A percentile compares a stretch with the other conserved stretches of the same genome.
These are phyloP conservation scores for Eragrostis curvula DNA, from an alignment of 176 grass and related monocot species.

Conservation along the genomic window DNA sequence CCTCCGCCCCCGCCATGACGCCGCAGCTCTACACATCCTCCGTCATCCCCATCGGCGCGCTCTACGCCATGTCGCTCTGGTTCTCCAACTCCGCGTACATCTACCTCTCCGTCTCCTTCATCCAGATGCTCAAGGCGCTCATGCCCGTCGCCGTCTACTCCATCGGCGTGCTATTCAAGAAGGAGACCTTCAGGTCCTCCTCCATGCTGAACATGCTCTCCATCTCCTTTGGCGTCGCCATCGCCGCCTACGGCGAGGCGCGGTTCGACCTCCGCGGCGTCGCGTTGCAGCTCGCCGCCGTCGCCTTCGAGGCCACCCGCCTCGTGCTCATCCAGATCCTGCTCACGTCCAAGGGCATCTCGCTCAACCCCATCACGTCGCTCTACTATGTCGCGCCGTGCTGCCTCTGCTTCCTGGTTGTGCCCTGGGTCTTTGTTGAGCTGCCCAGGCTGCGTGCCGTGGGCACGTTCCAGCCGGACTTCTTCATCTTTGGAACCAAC, in stretches of 20 bases:
- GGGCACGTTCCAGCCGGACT: conserved; percentile 64
- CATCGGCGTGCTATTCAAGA: conserved; percentile 73
- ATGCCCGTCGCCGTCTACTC: conserved; percentile 99
- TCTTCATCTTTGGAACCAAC: conserved; percentile 83
- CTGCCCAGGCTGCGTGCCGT: conserved; percentile 66
- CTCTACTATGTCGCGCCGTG: conserved; percentile 91
- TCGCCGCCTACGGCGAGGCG: conserved; percentile 96
- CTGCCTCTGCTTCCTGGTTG: conserved; percentile 81
- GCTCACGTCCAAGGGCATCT: conserved; percentile 92
- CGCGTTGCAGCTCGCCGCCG: conserved; percentile 79
- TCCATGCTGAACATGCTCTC: conserved; percentile 97
- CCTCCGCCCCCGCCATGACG: conserved; percentile 68
- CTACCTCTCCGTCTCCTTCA: conserved; percentile 99
- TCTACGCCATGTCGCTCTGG: conserved; percentile 95
- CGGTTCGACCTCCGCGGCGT: conserved; percentile 76
- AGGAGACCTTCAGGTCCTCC: conserved; percentile 62
- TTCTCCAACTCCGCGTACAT: conserved; percentile 99
- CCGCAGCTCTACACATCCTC: conserved; percentile 72
- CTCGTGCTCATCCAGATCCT: conserved; percentile 99
- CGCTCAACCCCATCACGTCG: conserved; percentile 95
- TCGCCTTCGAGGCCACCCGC: conserved; percentile 84
- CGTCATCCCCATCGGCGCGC: conserved; percentile 81
- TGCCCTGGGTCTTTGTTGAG: conserved; percentile 85
- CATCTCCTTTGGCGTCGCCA: conserved; percentile 88
- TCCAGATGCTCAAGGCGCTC: conserved; percentile 99